Evolutionary conservation across 805 yeast genomes (phyloP), one percentile per base, ranked within the genome.

Genomic region (Yarrowia alimentaria): DNA sequence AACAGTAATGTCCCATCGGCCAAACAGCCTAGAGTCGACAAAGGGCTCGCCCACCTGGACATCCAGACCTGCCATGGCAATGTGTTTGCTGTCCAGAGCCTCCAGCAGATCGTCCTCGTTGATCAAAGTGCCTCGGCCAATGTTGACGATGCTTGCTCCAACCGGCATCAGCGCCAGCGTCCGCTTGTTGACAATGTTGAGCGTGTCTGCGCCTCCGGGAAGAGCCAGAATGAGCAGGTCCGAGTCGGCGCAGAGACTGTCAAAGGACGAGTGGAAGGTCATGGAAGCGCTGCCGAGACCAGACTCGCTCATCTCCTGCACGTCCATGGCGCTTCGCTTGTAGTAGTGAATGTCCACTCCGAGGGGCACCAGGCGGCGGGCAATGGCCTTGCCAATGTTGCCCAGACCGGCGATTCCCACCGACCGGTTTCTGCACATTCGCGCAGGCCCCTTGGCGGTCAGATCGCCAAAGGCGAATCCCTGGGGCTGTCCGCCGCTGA

Each of bases 381-480:
- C 93, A 53, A 83, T 77, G 22, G 73, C 71, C 61, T 75, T 74
- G 7, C 94, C 95, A 58, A 85, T 85, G 16, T 78, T 71, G 1
- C 95, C 94, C 59, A 85, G 80, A 0, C 94, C 95, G 3, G 83
- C 77, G 25, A 85, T 73, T 3, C 81, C 78, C 1, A 73, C 88
- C 18, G 68, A 69, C 60, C 78, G 81, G 16, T 79, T 79, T 12
- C 64, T 62, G 6, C 89, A 88, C 4, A 79, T 72, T 16, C 64
- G 77, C 57, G 75, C 62, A 21, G 61, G 61, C 18, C 76, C 67
- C 2, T 76, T 71, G 31, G 79, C 81, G 2, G 79, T 64, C 14
- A 61, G 58, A 16, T 74, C 73, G 13, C 76, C 72, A 30, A 66
- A 64, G 0, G 73, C 68, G 54, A 71, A 67, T 61, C 70, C 59